Base-by-base conservation (phyloP, 2,329 filamentous ascomycete genomes). In the Aspergillus neotritici region DNA sequence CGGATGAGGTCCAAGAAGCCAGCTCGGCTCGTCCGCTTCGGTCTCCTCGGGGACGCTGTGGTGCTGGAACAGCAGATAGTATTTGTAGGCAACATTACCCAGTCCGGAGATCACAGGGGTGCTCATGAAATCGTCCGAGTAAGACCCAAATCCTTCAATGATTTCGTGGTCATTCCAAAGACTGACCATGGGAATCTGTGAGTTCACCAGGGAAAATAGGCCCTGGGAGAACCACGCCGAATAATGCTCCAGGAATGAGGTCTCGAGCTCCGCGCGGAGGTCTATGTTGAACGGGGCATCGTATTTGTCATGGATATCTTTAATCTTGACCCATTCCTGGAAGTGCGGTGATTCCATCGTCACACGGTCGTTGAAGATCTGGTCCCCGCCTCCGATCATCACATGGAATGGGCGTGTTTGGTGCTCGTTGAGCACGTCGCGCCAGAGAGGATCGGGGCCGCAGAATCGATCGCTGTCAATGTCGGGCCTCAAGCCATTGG, bases 1-100 rank as follows among this genome's bases (percentile, higher is more conserved):
- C 3, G 84, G 86, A 29, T 77, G 74, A 16, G 78, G 72, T 5
- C 93, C 93, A 4, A 97, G 69, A 13, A 94, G 71, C 93, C 93
- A 97, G 61, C 88, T 96, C 2, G 91, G 87, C 64, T 98, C 94
- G 3, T 86, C 79, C 30, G 77, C 74, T 53, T 94, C 83, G 0
- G 83, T 88, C 69, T 98, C 93, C 35, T 83, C 79, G 1, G 80
- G 71, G 3, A 94, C 74, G 53, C 86, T 94, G 65, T 98, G 94
- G 56, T 98, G 93, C 65, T 98, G 93, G 71, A 98, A 98, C 7
- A 98, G 77, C 82, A 98, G 84, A 60, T 98, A 98, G 68, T 97
- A 98, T 65, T 98, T 98, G 78, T 93, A 97, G 0, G 91, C 91
- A 38, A 97, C 82, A 31, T 85, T 86, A 2, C 93, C 94, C 7